Evolutionary conservation across 2,329 filamentous ascomycete species (phyloP), one percentile per base, ranked within the genome.

Genomic region (Alternaria hordeiaustralica): DNA sequence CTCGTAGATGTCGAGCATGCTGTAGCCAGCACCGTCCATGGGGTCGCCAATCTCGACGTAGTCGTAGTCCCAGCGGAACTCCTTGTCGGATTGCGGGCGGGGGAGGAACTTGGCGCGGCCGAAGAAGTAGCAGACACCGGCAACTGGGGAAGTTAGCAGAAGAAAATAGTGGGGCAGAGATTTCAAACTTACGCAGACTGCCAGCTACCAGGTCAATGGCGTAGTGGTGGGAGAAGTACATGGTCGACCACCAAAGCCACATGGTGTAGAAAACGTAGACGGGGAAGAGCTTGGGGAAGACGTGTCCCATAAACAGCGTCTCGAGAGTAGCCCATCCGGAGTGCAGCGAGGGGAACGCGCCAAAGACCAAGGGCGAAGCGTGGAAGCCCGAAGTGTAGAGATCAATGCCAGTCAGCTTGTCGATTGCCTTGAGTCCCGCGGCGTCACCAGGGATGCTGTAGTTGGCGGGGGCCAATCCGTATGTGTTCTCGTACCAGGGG

Each of bases 231-330:
- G 93, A 96, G 56, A 98, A 88, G 78, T 98, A 97, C 93, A 98
- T 97, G 71, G 95, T 98, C 12, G 94, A 92, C 94, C 95, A 98
- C 92, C 94, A 97, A 74, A 97, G 90, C 95, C 95, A 97, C 77
- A 92, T 87, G 47, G 92, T 91, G 81, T 97, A 98, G 68, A 87
- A 85, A 67, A 94, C 87, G 81, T 96, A 97, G 57, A 96, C 82
- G 12, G 90, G 89, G 70, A 92, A 89, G 70, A 96, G 87, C 65
- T 88, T 89, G 5, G 95, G 95, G 85, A 98, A 97, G 78, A 92
- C 90, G 81, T 96, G 91, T 80, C 91, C 92, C 90, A 98, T 92
- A 85, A 97, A 97, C 15, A 97, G 86, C 21, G 93, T 94, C 80
- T 97, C 93, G 58, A 97, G 86, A 5, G 94, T 94, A 9, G 94